Evolutionary conservation across 2,329 filamentous ascomycete species (phyloP), one percentile per base, ranked within the genome.

Genomic region (Xylogone sp.): DNA sequence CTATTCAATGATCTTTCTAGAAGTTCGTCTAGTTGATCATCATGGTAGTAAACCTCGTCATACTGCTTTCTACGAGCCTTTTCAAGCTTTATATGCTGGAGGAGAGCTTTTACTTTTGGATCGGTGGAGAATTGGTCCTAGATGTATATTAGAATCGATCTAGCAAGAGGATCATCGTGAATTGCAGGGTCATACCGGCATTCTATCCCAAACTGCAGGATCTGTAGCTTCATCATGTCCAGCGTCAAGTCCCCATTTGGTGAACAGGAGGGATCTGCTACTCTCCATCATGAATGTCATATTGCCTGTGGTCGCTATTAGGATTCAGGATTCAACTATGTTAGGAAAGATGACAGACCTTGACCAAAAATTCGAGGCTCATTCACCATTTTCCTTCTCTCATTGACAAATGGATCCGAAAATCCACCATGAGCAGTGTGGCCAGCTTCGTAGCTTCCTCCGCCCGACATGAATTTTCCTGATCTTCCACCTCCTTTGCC

Each of bases 381-480:
- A 45, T 69, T 71, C 50, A 70, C 68, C 48, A 74, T 71, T 3
- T 71, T 66, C 46, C 67, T 65, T 68, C 72, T 73, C 52, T 74
- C 73, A 54, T 69, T 66, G 45, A 73, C 70, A 56, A 75, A 75
- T 5, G 67, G 71, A 27, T 73, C 71, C 46, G 68, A 69, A 74
- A 88, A 88, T 0, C 57, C 55, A 9, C 59, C 59, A 52, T 61
- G 59, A 16, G 59, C 57, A 21, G 56, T 59, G 46, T 60, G 57
- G 1, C 66, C 67, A 20, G 64, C 65, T 46, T 69, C 68, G 51
- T 75, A 70, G 34, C 68, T 71, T 4, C 71, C 71, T 39, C 75
- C 73, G n/a, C 73, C 75, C 6, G 75, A 73, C 54, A 71, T 68
- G 61, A 77, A 77, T n/a, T 71, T 73, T 50, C 68, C 67, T 7